phyloP scores from a whole-genome alignment of 768 basidiomycete genomes.

The Calocybe indica region DNA sequence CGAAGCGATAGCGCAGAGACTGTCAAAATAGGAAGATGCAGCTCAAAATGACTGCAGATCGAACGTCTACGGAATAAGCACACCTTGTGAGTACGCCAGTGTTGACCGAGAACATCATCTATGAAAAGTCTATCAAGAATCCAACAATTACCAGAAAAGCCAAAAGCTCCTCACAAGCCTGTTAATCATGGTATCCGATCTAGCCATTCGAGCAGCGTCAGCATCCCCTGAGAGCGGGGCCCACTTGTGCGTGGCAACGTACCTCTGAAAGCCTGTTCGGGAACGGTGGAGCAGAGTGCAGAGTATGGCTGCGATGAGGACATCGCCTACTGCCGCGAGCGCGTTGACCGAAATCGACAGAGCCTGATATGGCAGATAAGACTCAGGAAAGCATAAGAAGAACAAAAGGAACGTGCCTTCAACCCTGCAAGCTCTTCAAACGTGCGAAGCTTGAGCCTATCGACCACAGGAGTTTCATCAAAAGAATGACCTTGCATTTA shows the following conservation, averaged over 20 bases:
- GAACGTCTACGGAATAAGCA: not conserved
- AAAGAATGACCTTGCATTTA: not conserved
- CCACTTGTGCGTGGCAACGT: conserved; percentile 1
- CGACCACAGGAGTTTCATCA: not conserved
- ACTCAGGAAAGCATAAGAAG: not conserved
- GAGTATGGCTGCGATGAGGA: conserved; percentile 38
- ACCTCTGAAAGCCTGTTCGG: conserved; percentile 45
- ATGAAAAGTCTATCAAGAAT: not conserved
- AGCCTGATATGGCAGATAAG: conserved; percentile 13
- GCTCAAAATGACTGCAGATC: not conserved
- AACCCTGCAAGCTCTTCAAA: conserved; percentile 27
- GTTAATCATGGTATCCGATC: conserved; percentile 43
- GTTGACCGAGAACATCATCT: conserved; percentile 43
- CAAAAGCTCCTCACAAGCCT: conserved; percentile 25
- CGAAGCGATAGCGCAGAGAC: conserved; percentile 50
- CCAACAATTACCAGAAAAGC: not conserved
- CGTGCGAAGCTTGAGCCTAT: conserved; percentile 25
- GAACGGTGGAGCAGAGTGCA: conserved; percentile 35
- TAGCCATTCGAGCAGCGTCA: conserved; percentile 7
- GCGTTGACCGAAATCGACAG: conserved; percentile 40
- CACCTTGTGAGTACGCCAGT: conserved; percentile 31
- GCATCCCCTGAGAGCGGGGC: not conserved
- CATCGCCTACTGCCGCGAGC: conserved; percentile 38
- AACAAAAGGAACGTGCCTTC: conserved; percentile 19
- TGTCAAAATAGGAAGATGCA: conserved; percentile 7